Evolutionary conservation across 192 early-diverging fungal species (phyloP).

Genomic region (Paraglomus occultum): DNA sequence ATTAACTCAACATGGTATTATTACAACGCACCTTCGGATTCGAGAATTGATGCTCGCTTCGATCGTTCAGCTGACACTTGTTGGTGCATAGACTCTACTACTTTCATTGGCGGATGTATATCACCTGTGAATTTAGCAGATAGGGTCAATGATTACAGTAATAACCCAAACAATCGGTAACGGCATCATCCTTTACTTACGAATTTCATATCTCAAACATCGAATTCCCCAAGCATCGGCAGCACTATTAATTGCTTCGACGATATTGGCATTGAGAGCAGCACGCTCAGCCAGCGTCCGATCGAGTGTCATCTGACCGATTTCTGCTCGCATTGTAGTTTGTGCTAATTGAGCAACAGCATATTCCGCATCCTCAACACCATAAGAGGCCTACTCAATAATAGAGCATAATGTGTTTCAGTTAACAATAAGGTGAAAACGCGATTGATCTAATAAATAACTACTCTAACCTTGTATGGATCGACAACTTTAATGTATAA

Average conservation of each 20-base stretch:
- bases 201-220: slow-evolving; percentile 94
- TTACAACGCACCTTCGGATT: slow-evolving; percentile 59
- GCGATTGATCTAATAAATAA: neutral
- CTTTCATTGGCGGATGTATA: slow-evolving; percentile 92
- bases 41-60: slow-evolving; percentile 94
- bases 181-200: slow-evolving; percentile 36
- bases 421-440: neutral
- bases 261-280: slow-evolving; percentile 90
- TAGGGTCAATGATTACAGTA: neutral
- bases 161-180: neutral
- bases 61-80: slow-evolving; percentile 95
- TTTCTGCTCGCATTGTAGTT: slow-evolving; percentile 98
- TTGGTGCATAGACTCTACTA: slow-evolving; percentile 96
- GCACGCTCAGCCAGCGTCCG: slow-evolving; percentile 92
- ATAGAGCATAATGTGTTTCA: neutral
- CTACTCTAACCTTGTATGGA: slow-evolving; percentile 72
- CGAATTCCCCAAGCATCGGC: slow-evolving; percentile 95
- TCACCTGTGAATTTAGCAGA: slow-evolving; percentile 47
- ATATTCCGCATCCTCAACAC: slow-evolving; percentile 93
- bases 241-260: slow-evolving; percentile 90
- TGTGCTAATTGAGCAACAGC: slow-evolving; percentile 97
- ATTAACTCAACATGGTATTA: neutral
- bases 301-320: slow-evolving; percentile 97
- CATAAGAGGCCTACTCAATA: slow-evolving; percentile 71
- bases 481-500: slow-evolving; percentile 92